Percentiles rank a stretch among this genome's conserved stretches.
Evolutionary conservation across 1,284 basidiomycete species (phyloP).

Genomic region (Pseudozyma thailandica): DNA sequence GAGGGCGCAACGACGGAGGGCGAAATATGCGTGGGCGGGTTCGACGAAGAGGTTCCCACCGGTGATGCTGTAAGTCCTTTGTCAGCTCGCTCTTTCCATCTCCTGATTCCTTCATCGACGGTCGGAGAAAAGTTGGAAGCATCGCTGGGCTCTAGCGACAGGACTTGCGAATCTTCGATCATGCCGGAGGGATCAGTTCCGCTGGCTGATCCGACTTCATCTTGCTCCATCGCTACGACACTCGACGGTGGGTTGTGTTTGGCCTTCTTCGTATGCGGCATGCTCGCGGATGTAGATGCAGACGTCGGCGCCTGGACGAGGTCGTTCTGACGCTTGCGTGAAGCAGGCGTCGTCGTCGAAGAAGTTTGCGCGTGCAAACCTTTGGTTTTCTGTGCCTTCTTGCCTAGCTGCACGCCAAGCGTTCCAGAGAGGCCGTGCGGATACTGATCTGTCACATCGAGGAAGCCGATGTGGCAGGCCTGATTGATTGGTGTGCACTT

Average conservation of each 20-base stretch:
- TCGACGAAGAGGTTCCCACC: too few relatives aligned
- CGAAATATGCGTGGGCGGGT: too few relatives aligned
- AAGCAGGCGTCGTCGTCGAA: slow-evolving; percentile 5
- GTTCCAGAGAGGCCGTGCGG: slow-evolving; percentile 34
- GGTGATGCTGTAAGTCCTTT: too few relatives aligned
- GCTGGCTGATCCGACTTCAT: not conserved
- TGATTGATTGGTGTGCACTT: slow-evolving; percentile 21
- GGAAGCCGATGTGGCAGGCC: slow-evolving; percentile 38
- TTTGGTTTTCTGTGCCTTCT: slow-evolving; percentile 9
- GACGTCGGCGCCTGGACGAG: slow-evolving; percentile 9
- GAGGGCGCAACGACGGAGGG: too few relatives aligned
- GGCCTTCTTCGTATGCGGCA: slow-evolving; percentile 16
- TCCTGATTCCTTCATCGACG: too few relatives aligned
- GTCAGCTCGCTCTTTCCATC: too few relatives aligned
- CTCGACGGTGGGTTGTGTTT: slow-evolving; percentile 2
- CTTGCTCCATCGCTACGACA: not conserved
- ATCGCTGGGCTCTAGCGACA: too few relatives aligned
- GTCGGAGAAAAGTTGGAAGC: too few relatives aligned
- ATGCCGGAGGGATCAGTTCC: not conserved
- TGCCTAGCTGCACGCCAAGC: slow-evolving; percentile 9
- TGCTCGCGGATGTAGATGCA: slow-evolving; percentile 9
- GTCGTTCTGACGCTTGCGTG: slow-evolving; percentile 24
- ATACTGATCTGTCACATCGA: slow-evolving; percentile 26
- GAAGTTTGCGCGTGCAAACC: slow-evolving; percentile 2
- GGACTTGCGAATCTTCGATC: too few relatives aligned